phyloP scores from a whole-genome alignment of 2,329 filamentous ascomycete genomes.

The Paraphoma sp. region DNA sequence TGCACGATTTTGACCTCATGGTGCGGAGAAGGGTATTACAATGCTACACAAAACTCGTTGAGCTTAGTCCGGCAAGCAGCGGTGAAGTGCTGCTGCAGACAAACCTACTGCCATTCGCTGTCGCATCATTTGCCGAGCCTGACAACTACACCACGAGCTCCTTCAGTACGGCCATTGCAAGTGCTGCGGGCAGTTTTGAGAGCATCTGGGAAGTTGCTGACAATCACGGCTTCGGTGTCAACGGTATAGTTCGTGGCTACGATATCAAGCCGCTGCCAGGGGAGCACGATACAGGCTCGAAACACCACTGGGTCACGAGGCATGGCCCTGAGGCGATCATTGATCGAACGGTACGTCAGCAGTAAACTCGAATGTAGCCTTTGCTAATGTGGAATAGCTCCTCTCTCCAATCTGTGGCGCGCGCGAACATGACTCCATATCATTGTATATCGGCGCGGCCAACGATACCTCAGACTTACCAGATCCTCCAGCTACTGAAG shows the following conservation, averaged over 20 bases:
- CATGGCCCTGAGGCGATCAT: conserved; percentile 70
- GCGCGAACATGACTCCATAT: conserved; percentile 86
- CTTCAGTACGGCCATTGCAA: conserved; percentile 88
- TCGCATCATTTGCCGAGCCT: conserved; percentile 91
- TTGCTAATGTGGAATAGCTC: conserved; percentile 38
- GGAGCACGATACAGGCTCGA: conserved; percentile 51
- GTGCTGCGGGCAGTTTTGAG: conserved; percentile 87
- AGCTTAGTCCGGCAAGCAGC: conserved; percentile 82
- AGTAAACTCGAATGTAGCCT: too few relatives aligned
- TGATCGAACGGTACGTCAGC: conserved; percentile 55
- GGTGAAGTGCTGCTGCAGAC: conserved; percentile 88
- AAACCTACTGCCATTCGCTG: conserved; percentile 86
- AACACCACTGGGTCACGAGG: conserved; percentile 60
- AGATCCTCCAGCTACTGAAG: conserved; percentile 87
- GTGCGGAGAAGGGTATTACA: conserved; percentile 91
- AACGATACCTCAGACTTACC: conserved; percentile 61
- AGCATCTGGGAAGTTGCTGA: conserved; percentile 94
- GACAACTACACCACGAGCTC: conserved; percentile 86
- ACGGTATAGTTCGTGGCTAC: conserved; percentile 81
- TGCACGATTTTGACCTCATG: conserved; percentile 92
- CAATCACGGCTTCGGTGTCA: conserved; percentile 93
- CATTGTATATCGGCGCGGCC: conserved; percentile 71
- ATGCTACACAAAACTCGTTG: conserved; percentile 91
- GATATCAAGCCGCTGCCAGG: conserved; percentile 73
- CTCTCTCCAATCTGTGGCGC: conserved; percentile 76